Percentiles rank a stretch among this genome's conserved stretches.
These are phyloP conservation scores for Penicillium expansum DNA, from an alignment of 2,329 filamentous ascomycete species.

Conservation along the genomic window DNA sequence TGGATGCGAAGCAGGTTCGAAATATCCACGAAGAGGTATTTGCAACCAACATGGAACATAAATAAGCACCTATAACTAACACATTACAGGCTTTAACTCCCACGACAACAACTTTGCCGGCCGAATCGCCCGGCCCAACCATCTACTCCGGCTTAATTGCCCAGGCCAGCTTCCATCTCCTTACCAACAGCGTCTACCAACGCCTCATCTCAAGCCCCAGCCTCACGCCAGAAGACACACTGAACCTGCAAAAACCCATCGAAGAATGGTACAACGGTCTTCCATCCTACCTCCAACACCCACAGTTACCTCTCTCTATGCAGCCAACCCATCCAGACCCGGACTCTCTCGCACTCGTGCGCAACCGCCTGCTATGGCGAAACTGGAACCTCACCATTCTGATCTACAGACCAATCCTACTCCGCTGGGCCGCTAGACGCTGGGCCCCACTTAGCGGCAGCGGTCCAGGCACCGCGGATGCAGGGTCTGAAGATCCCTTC, in stretches of 20 bases:
- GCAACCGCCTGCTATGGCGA: slow-evolving; percentile 43
- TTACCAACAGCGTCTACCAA: slow-evolving; percentile 47
- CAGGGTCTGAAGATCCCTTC: slow-evolving; percentile 34
- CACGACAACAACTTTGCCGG: slow-evolving; percentile 37
- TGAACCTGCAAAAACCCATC: slow-evolving; percentile 42
- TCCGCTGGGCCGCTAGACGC: slow-evolving; percentile 40
- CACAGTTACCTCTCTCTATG: slow-evolving; percentile 20
- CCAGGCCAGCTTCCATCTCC: slow-evolving; percentile 44
- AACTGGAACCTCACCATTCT: slow-evolving; percentile 46
- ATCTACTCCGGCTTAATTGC: slow-evolving; percentile 45
- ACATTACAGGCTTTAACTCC: slow-evolving; percentile 25
- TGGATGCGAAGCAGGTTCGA: slow-evolving; percentile 46
- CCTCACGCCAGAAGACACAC: slow-evolving; percentile 42
- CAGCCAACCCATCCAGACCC: slow-evolving; percentile 32
- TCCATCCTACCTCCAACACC: slow-evolving; percentile 42
- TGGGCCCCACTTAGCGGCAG: slow-evolving; percentile 29
- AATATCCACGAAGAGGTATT: slow-evolving; percentile 45
- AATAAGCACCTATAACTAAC: neutral
- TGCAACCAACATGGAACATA: neutral
- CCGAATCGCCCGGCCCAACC: slow-evolving; percentile 40
- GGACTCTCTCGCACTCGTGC: slow-evolving; percentile 39
- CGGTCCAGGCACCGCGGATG: slow-evolving; percentile 23
- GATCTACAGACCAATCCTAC: slow-evolving; percentile 44
- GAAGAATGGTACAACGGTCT: slow-evolving; percentile 44
- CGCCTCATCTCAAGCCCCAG: slow-evolving; percentile 45